Percentiles rank a stretch among this genome's conserved stretches.
phyloP scores from a whole-genome alignment of 768 basidiomycete genomes.

The Russula dissimulans region DNA sequence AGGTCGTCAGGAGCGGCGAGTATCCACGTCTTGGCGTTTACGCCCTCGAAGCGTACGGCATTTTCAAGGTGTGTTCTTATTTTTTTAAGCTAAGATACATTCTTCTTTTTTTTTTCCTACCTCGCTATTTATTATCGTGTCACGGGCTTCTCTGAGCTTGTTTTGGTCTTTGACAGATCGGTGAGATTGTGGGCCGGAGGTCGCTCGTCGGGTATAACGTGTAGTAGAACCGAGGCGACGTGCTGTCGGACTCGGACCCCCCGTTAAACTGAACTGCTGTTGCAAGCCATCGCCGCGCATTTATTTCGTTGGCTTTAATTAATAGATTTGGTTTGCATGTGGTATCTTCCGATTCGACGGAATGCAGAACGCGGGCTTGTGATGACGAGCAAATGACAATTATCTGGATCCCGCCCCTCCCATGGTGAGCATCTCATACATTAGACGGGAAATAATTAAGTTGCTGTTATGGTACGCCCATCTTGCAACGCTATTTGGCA shows the following conservation, averaged over 20 bases:
- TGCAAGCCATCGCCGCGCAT: not conserved
- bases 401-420: no score
- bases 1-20: slow-evolving; percentile 52
- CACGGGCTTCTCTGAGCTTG: not conserved
- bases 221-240: slow-evolving; percentile 14
- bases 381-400: no score
- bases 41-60: slow-evolving; percentile 79
- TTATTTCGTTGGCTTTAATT: not conserved
- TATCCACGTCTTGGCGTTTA: slow-evolving; percentile 62
- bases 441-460: no score
- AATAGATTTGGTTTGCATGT: not conserved
- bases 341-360: not conserved
- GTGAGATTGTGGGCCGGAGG: slow-evolving; percentile 80
- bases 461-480: no score
- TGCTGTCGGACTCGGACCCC: not conserved
- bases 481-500: no score
- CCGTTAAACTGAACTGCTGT: not conserved
- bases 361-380: not conserved
- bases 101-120: not conserved
- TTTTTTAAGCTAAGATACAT: not conserved
- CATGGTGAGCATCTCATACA: no score
- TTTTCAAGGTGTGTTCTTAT: slow-evolving; percentile 63
- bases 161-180: slow-evolving; percentile 42
- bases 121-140: no score
- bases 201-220: slow-evolving; percentile 72